These are phyloP conservation scores for Plasmodium malariae DNA, from an alignment of 169 alveolate genomes.

Conservation along the genomic window DNA sequence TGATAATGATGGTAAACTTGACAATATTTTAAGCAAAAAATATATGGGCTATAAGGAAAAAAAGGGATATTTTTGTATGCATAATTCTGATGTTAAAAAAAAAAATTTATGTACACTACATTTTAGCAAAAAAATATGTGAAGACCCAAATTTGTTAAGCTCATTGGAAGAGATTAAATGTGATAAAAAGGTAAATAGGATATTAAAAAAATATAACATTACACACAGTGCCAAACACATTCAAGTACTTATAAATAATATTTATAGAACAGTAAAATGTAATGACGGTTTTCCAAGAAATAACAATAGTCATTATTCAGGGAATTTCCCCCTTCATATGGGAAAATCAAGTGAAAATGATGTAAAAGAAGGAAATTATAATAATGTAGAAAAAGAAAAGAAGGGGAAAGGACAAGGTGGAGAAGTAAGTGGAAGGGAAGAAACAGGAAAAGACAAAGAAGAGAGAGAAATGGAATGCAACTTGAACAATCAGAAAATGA, in stretches of 20 bases:
- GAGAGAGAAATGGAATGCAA: not conserved
- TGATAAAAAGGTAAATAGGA: conserved; percentile 7
- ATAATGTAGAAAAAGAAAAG: conserved; percentile 9
- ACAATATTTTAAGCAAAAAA: not conserved
- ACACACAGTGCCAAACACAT: not conserved
- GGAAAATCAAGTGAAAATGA: not conserved
- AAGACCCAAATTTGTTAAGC: not conserved
- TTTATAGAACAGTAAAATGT: not conserved
- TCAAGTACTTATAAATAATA: conserved; percentile 1
- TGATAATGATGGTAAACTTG: not conserved
- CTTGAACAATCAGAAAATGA: not conserved
- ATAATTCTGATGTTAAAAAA: not conserved
- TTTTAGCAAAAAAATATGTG: not conserved
- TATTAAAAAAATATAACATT: conserved; percentile 9
- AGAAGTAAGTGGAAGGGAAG: not conserved
- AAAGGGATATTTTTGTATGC: not conserved
- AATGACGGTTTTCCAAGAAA: not conserved
- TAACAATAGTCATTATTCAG: not conserved
- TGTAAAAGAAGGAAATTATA: conserved; percentile 7
- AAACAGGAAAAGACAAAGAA: not conserved
- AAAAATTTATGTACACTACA: not conserved
- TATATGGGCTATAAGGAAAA: not conserved
- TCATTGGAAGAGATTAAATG: conserved; percentile 20
- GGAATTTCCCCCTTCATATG: not conserved
- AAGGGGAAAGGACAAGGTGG: not conserved